Evolutionary conservation across 441 rosid species (phyloP).

Genomic region (Aleurites moluccanus): DNA sequence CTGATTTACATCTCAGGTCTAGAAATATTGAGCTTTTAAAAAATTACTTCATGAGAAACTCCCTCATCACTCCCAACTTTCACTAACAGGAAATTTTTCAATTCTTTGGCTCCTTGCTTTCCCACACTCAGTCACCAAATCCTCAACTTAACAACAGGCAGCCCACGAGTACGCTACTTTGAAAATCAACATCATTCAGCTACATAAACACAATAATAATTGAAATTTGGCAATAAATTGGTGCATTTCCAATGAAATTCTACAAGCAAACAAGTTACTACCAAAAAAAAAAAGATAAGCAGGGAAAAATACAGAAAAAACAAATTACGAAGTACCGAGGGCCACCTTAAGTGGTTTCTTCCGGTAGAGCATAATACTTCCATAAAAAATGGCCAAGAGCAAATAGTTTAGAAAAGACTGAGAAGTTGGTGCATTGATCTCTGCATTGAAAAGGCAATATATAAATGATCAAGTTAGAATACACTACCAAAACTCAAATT

Average conservation of each 20-base stretch:
- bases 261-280: background rate
- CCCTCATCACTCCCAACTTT: background rate
- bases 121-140: background rate
- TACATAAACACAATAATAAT: background rate
- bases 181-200: background rate
- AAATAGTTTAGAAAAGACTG: conserved; percentile 74
- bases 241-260: background rate
- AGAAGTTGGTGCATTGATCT: conserved; percentile 80
- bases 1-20: background rate
- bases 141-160: conserved; percentile 6
- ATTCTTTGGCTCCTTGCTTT: background rate
- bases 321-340: conserved; percentile 14
- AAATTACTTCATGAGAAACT: background rate
- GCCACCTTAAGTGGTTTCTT: conserved; percentile 58
- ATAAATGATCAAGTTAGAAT: conserved; percentile 3
- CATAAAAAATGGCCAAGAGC: conserved; percentile 66
- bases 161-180: background rate
- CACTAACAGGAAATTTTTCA: background rate
- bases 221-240: background rate
- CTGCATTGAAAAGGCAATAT: conserved; percentile 34
- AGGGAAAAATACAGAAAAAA: background rate
- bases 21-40: background rate
- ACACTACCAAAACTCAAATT: conserved; percentile 6
- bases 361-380: conserved; percentile 58
- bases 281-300: background rate